Evolutionary conservation across 2,329 filamentous ascomycete species (phyloP).

Genomic region (Penicillium freii): DNA sequence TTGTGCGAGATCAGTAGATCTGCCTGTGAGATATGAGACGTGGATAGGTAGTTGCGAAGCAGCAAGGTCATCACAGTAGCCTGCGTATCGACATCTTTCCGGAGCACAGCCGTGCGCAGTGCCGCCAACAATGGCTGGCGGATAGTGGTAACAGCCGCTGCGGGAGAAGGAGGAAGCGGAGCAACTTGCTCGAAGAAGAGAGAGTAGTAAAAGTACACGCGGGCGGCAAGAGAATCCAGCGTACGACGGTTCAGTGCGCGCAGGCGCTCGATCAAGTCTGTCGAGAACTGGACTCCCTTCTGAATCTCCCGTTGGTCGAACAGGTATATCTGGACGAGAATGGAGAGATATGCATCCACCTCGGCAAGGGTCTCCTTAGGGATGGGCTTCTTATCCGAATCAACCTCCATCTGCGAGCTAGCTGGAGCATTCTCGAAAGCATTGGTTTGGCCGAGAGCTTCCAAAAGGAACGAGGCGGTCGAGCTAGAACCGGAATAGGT

Average conservation of each 20-base stretch:
- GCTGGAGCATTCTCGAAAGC: conserved; percentile 60
- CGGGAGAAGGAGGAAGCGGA: conserved; percentile 82
- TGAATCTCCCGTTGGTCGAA: conserved; percentile 81
- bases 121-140: conserved; percentile 83
- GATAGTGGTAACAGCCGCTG: conserved; percentile 81
- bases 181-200: conserved; percentile 90
- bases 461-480: conserved; percentile 67
- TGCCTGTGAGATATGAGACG: conserved; percentile 94
- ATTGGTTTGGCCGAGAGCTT: conserved; percentile 66
- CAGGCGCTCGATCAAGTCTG: conserved; percentile 76
- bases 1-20: conserved; percentile 95
- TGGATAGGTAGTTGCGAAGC: conserved; percentile 91
- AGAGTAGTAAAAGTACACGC: conserved; percentile 97
- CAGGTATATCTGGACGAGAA: conserved; percentile 81
- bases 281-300: conserved; percentile 79
- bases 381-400: conserved; percentile 63
- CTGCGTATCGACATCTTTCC: conserved; percentile 97
- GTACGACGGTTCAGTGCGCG: conserved; percentile 89
- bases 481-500: conserved; percentile 69
- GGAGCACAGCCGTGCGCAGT: conserved; percentile 88
- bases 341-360: conserved; percentile 83
- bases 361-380: conserved; percentile 78
- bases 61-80: conserved; percentile 92
- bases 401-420: conserved; percentile 70
- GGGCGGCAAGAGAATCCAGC: conserved; percentile 86